Conservation (phyloP, 805 yeast genomes). For the Jamesozyma lodderae region DNA sequence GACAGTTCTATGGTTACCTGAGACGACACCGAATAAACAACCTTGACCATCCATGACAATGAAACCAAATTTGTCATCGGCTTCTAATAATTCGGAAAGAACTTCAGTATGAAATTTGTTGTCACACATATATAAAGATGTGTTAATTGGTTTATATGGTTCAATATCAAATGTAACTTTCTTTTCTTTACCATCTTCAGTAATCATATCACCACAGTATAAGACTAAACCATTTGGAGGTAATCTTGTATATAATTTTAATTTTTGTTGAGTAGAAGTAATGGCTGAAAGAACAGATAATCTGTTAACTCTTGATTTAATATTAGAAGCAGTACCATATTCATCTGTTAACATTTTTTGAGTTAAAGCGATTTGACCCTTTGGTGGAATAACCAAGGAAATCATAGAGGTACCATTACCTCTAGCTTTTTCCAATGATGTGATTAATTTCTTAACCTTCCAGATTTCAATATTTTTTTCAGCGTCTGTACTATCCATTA, state of each 20-base stretch:
- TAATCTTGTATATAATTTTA: constrained; percentile 78
- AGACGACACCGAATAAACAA: constrained; percentile 85
- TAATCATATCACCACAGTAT: constrained; percentile 97
- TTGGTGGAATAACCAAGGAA: constrained; percentile 90
- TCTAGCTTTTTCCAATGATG: constrained; percentile 79
- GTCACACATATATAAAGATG: constrained; percentile 93
- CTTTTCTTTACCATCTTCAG: constrained; percentile 96
- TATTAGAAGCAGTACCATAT: constrained; percentile 97
- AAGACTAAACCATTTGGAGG: constrained; percentile 94
- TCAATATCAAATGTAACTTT: constrained; percentile 95
- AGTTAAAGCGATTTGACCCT: constrained; percentile 79
- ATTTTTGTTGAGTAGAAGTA: constrained; percentile 94
- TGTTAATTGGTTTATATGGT: constrained; percentile 98
- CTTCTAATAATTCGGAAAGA: constrained; percentile 82
- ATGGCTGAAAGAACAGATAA: constrained; percentile 92
- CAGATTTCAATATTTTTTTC: constrained; percentile 97
- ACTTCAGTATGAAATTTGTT: constrained; percentile 98
- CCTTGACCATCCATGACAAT: constrained; percentile 99
- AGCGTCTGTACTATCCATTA: constrained; percentile 58
- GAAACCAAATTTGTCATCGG: constrained; percentile 94
- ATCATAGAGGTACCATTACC: constrained; percentile 99
- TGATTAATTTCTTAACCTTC: constrained; percentile 94
- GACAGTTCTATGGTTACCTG: constrained; percentile 95
- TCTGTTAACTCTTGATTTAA: constrained; percentile 95
- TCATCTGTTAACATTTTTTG: constrained; percentile 95